These are phyloP conservation scores for Mortierella claussenii DNA, from an alignment of 192 early-diverging fungal species.

Conservation along the genomic window DNA sequence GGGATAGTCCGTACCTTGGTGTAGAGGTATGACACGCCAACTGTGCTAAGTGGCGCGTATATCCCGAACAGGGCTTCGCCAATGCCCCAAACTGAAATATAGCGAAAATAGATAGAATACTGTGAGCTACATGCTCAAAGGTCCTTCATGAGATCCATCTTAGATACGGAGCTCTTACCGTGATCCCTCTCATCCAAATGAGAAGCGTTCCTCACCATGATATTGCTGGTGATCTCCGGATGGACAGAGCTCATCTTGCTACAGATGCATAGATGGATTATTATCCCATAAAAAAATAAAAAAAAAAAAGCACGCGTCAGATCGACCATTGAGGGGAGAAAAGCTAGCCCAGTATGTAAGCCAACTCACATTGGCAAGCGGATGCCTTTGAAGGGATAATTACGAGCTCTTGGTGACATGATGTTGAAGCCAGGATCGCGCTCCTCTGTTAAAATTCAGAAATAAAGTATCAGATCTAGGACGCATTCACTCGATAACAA, in stretches of 20 bases:
- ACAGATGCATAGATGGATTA: too few relatives aligned
- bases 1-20: too few relatives aligned
- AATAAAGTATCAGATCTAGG: too few relatives aligned
- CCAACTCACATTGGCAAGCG: too few relatives aligned
- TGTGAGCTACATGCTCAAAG: too few relatives aligned
- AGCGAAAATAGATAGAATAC: too few relatives aligned
- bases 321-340: too few relatives aligned
- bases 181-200: neutral
- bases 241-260: neutral
- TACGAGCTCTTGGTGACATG: constrained; percentile 40
- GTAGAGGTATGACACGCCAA: constrained; percentile 29
- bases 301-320: too few relatives aligned
- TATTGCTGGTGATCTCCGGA: neutral
- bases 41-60: constrained; percentile 3
- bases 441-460: neutral
- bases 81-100: constrained; percentile 1
- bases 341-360: too few relatives aligned
- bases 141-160: too few relatives aligned
- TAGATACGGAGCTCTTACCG: neutral
- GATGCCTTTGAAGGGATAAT: constrained; percentile 31
- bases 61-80: neutral
- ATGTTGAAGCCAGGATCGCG: constrained; percentile 32
- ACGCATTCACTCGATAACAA: too few relatives aligned
- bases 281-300: too few relatives aligned
- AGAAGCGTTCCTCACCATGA: neutral